Base-by-base conservation (phyloP, 805 yeast species). In the Candida jianshihensis region DNA sequence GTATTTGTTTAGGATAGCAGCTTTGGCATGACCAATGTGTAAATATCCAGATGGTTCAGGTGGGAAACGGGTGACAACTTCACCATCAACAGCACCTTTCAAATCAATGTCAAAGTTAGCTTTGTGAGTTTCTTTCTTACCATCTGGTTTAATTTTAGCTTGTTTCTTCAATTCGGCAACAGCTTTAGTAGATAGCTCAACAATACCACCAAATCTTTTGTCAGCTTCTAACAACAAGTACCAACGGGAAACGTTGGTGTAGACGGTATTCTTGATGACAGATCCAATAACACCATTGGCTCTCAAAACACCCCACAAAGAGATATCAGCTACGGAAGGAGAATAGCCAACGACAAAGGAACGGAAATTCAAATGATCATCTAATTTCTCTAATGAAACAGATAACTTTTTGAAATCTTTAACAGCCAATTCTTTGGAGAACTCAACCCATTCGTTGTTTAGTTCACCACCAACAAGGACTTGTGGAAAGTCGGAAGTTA, bases 11-110 rank as follows among this genome's bases (percentile, higher is more conserved):
- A 92, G 74, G 40, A 92, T 72, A 37, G 99, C 99, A 43, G 98
- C 98, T 66, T 92, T 92, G 42, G 96, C 98, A 60, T 92, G 99
- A 50, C 99, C 99, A 65, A 92, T 92, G 66, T 92, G 99, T 64
- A 92, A 74, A 64, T 89, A 92, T 67, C 99, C 99, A 66, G 95
- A 85, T 42, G 99, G 99, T 70, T 92, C 99, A 47, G 99, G 99
- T 41, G 96, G 98, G 78, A 92, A 92, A 68, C 99, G 83, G 37
- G 98, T 94, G 37, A 94, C 97, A 39, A 92, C 99, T 64, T 89
- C 70, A 47, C 99, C 99, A 39, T 82, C 78, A 54, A 74, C 78
- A 40, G 99, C 99, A 59, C 79, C 94, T 41, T 83, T 84, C 48
- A 92, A 75, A 54, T 86, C 92, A 54, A 92, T 92, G 59, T 89